Evolutionary conservation across 495 filamentous ascomycete species (phyloP), one percentile per base, ranked within the genome.

Genomic region (Penicillium tannophilum): DNA sequence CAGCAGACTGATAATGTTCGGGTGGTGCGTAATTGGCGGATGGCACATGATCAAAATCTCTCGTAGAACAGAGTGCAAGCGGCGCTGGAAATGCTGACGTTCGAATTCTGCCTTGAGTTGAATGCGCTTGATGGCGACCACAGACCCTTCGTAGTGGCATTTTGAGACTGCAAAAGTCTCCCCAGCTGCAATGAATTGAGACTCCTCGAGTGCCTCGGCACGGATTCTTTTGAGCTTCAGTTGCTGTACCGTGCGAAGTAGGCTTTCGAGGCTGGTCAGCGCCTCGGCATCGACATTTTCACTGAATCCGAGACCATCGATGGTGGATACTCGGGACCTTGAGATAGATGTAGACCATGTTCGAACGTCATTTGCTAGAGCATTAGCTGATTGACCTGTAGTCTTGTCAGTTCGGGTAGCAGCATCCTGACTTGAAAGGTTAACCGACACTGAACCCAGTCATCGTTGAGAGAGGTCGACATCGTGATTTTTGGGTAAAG

Each of bases 11-110:
- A 76, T 52, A 19, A 76, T 70, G 55, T 76, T 72, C 9, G 68
- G 62, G 54, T 70, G 67, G 14, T 61, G 52, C 1, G 47, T 45
- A 16, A 74, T 59, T 36, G 70, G 67, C 17, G 50, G 56, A 60
- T 74, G 71, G 24, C 61, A 62, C 72, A 74, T 69, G 33, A 76
- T 69, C 46, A 64, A 47, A 42, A 76, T 56, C n/a, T 75, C 72
- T 44, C 65, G 54, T 33, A 74, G 46, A 9, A 73, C 60, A 36
- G 61, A 68, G 19, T 59, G 61, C 7, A 76, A 43, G 24, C 66
- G 69, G 9, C 64, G 57, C 55, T 62, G 52, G 31, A 72, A 68
- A 36, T 61, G 48, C 6, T 47, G 44, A 20, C 33, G 53, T 30
- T 68, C 54, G 4, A 46, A 52, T 44, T 55, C 42, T 54, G 39